Evolutionary conservation across 176 grass and related monocot species (phyloP).

Genomic region (Avena sativa): DNA sequence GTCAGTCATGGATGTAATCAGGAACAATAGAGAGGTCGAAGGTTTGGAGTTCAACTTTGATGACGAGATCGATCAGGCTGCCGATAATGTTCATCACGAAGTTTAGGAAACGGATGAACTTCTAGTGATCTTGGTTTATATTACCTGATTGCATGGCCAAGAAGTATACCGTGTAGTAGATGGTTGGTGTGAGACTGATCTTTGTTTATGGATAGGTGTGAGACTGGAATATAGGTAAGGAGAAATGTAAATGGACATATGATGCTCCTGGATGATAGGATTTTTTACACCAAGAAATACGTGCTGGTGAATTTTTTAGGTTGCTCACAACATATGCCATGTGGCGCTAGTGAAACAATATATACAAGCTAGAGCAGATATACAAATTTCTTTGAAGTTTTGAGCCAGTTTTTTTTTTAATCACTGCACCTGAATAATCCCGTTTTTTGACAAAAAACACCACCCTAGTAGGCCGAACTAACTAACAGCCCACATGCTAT

Average conservation of each 20-base stretch:
- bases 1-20: slow-evolving; percentile 82
- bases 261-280: not conserved
- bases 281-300: not conserved
- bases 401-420: no score
- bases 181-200: not conserved
- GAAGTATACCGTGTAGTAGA: not conserved
- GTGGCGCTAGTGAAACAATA: no score
- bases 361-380: no score
- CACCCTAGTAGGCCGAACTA: no score
- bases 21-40: slow-evolving; percentile 54
- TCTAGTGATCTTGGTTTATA: slow-evolving; percentile 24
- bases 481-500: no score
- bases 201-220: not conserved
- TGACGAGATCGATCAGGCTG: slow-evolving; percentile 75
- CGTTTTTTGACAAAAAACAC: no score
- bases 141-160: not conserved
- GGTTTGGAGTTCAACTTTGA: slow-evolving; percentile 75
- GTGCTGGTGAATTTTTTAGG: no score
- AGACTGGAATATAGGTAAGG: not conserved
- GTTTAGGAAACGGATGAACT: slow-evolving; percentile 67
- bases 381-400: no score
- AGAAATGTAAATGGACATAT: not conserved
- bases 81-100: slow-evolving; percentile 81
- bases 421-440: no score
- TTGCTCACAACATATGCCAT: no score